Evolutionary conservation across 306 rosid genomes (phyloP).

Genomic region (Comarum palustre): DNA sequence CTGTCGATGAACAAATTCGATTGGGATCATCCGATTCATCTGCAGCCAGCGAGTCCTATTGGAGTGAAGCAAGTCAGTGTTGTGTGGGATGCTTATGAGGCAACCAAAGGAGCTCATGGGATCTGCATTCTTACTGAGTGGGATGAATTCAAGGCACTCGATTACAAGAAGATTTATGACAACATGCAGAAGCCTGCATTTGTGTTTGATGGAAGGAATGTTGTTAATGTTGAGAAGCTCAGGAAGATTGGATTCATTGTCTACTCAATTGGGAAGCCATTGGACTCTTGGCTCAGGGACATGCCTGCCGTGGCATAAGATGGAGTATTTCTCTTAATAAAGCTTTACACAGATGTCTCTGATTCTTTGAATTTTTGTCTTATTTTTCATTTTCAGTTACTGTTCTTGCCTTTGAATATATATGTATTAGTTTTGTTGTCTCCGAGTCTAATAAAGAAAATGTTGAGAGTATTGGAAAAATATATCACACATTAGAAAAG

Average conservation of each 20-base stretch:
- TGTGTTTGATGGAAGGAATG: conserved; percentile 75
- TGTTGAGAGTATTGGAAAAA: too few species aligned
- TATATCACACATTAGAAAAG: too few species aligned
- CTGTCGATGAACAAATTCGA: conserved; percentile 44
- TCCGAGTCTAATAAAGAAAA: background rate
- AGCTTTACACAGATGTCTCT: background rate
- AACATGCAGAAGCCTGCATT: conserved; percentile 79
- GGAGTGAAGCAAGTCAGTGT: conserved; percentile 46
- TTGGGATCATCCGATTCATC: conserved; percentile 63
- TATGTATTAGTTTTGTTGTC: background rate
- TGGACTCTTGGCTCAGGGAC: conserved; percentile 59
- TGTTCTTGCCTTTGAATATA: conserved; percentile 1
- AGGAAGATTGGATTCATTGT: conserved; percentile 71
- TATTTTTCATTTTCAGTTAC: background rate
- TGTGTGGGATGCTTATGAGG: conserved; percentile 60
- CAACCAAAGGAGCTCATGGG: conserved; percentile 68
- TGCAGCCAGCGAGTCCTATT: conserved; percentile 39
- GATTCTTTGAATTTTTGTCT: conserved; percentile 8
- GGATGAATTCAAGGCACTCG: conserved; percentile 76
- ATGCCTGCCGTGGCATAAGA: conserved; percentile 35
- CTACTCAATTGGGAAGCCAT: conserved; percentile 73
- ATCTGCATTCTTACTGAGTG: conserved; percentile 84
- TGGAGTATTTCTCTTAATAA: background rate
- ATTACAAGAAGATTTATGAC: conserved; percentile 55
- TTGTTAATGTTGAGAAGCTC: conserved; percentile 54